Percentiles rank a stretch among this genome's conserved stretches.
These are phyloP conservation scores for Entophlyctis helioformis DNA, from an alignment of 192 early-diverging fungal genomes.

Conservation along the genomic window DNA sequence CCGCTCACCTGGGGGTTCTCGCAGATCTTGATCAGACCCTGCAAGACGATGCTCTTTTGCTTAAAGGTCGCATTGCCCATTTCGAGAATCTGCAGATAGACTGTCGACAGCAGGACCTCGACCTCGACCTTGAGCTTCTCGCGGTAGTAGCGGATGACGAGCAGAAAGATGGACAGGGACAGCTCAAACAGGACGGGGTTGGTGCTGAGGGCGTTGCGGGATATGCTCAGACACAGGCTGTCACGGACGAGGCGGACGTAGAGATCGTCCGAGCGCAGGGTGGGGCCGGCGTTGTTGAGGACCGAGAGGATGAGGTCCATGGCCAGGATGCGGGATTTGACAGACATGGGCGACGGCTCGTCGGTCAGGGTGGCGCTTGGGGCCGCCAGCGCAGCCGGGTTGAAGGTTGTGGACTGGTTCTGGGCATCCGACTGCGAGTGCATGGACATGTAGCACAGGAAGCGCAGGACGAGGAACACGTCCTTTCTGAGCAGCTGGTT, in stretches of 20 bases:
- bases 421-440: slow-evolving; percentile 9
- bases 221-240: slow-evolving; percentile 32
- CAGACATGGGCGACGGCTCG: slow-evolving; percentile 21
- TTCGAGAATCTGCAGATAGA: slow-evolving; percentile 50
- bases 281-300: slow-evolving; percentile 35
- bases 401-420: slow-evolving; percentile 12
- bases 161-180: slow-evolving; percentile 38
- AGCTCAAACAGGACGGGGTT: slow-evolving; percentile 49
- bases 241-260: slow-evolving; percentile 25
- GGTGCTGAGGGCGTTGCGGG: slow-evolving; percentile 39
- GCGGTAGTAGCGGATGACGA: slow-evolving; percentile 36
- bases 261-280: slow-evolving; percentile 30
- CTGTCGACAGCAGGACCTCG: slow-evolving; percentile 43
- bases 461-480: slow-evolving; percentile 34
- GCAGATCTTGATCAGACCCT: slow-evolving; percentile 38
- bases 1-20: slow-evolving; percentile 45
- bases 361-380: slow-evolving; percentile 13
- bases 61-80: slow-evolving; percentile 44
- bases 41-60: slow-evolving; percentile 42
- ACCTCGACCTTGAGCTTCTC: slow-evolving; percentile 39
- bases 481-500: slow-evolving; percentile 37
- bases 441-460: slow-evolving; percentile 37
- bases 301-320: slow-evolving; percentile 45
- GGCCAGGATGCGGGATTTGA: slow-evolving; percentile 28
- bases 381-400: slow-evolving; percentile 7